Evolutionary conservation across 768 basidiomycete genomes (phyloP), one percentile per base, ranked within the genome.

Genomic region (Calocybe indica): DNA sequence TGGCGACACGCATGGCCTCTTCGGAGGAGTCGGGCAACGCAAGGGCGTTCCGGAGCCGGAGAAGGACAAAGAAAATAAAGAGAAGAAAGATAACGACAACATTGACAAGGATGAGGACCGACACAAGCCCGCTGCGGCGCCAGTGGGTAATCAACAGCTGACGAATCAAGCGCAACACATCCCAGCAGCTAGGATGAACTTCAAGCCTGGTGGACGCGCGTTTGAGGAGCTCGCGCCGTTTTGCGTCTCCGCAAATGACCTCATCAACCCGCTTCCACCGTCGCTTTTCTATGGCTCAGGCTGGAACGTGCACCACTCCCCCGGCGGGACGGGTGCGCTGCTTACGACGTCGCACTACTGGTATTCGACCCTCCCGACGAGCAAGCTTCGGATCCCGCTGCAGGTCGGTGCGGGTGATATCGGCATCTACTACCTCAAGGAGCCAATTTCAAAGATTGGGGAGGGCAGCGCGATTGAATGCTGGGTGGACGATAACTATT

Each of bases 401-500:
- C 79, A 80, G 61, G 77, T 89, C 0, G 85, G 87, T 4, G 90
- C 88, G 30, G 96, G 96, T 7, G 95, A 98, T 58, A 79, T 99
- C 36, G 93, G 88, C 34, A 74, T 99, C 7, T 97, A 97, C 67
- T 96, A 83, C 65, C 50, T 97, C 31, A 78, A 78, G 62, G 91
- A 92, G 52, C 85, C 90, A 8, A 67, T 73, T 42, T 58, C 57
- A 22, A 62, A 69, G 12, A 71, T 80, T 33, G 82, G 78, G 5
- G 70, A 78, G 50, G 86, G 89, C 31, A 83, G 83, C 55, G 74
- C 78, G 45, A 72, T 94, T 3, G 80, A 88, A 57, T 98, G 96
- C 63, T 98, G 95, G 95, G 96, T 99, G 31, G 96, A 99, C 63
- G 94, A 99, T 63, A 99, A 99, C 61, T 79, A 83, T 53, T 66